Percentiles rank a stretch among this genome's conserved stretches.
Conservation (phyloP, 2,329 filamentous ascomycete species). For the Stachybotrys elegans region DNA sequence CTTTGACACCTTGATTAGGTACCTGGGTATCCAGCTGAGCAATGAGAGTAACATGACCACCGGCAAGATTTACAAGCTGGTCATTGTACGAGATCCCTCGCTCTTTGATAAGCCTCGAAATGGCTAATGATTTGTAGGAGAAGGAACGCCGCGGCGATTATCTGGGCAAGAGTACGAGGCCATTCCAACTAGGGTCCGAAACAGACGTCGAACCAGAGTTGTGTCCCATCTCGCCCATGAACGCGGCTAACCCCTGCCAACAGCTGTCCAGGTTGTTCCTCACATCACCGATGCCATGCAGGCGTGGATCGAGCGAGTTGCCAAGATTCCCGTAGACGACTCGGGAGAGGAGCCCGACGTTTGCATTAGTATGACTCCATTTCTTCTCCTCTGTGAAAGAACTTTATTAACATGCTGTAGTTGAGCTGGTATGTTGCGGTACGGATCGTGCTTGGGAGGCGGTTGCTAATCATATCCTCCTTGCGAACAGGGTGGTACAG, state of each 20-base stretch:
- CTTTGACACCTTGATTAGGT: conserved; percentile 29
- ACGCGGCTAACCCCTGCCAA: too few species aligned
- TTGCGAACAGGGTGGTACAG: conserved; percentile 62
- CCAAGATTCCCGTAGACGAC: conserved; percentile 80
- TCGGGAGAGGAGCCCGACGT: conserved; percentile 80
- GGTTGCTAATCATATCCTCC: too few species aligned
- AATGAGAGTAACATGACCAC: conserved; percentile 94
- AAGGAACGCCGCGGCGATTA: conserved; percentile 66
- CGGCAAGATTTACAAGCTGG: conserved; percentile 89
- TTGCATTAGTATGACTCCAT: conserved; percentile 66
- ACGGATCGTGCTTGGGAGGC: too few species aligned
- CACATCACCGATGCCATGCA: conserved; percentile 90
- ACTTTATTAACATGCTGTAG: conserved; percentile 20
- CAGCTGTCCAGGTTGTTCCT: conserved; percentile 86
- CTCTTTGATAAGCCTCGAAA: not conserved
- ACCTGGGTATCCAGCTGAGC: conserved; percentile 74
- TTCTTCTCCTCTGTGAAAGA: too few species aligned
- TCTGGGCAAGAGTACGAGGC: conserved; percentile 79
- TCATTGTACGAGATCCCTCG: conserved; percentile 56
- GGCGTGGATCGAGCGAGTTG: conserved; percentile 86
- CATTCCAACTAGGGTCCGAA: too few species aligned
- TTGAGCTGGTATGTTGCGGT: conserved; percentile 28
- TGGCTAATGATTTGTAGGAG: conserved; percentile 32
- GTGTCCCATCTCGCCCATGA: too few species aligned
- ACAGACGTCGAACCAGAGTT: too few species aligned